phyloP scores from a whole-genome alignment of 495 filamentous ascomycete genomes.

The Jackrogersella minutella region DNA sequence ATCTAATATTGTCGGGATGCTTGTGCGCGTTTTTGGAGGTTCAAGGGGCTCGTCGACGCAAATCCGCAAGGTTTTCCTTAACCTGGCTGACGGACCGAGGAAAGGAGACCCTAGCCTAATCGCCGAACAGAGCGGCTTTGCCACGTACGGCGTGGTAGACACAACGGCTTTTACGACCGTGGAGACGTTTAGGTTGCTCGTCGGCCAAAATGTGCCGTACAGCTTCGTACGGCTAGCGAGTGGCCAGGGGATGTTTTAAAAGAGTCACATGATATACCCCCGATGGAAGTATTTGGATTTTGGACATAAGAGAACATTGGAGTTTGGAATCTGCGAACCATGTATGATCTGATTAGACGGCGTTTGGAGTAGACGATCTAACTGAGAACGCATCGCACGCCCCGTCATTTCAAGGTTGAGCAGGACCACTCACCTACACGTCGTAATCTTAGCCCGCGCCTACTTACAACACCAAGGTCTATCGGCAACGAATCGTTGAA shows the following conservation, averaged over 20 bases:
- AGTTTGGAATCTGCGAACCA: slow-evolving; percentile 4
- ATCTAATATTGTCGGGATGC: slow-evolving; percentile 78
- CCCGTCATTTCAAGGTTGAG: neutral
- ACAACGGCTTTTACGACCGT: slow-evolving; percentile 84
- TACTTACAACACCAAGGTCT: neutral
- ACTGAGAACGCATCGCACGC: slow-evolving; percentile 10
- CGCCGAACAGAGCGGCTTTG: slow-evolving; percentile 76
- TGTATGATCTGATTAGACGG: slow-evolving; percentile 24
- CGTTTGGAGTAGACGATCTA: slow-evolving; percentile 14
- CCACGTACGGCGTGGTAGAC: slow-evolving; percentile 78
- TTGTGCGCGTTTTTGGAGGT: slow-evolving; percentile 71
- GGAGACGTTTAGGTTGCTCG: slow-evolving; percentile 76
- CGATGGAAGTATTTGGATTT: slow-evolving; percentile 13
- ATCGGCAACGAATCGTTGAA: neutral
- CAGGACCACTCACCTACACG: neutral
- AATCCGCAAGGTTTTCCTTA: slow-evolving; percentile 78
- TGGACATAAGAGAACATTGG: neutral
- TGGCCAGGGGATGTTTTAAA: slow-evolving; percentile 71
- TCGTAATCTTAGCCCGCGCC: neutral
- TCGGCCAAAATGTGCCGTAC: slow-evolving; percentile 86
- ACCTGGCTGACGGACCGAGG: slow-evolving; percentile 72
- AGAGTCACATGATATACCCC: slow-evolving; percentile 26
- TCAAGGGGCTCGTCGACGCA: slow-evolving; percentile 57
- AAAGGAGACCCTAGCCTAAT: slow-evolving; percentile 74
- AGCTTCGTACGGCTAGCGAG: slow-evolving; percentile 84